Conservation (phyloP, 2,329 filamentous ascomycete genomes). For the Diaporthe sp. region DNA sequence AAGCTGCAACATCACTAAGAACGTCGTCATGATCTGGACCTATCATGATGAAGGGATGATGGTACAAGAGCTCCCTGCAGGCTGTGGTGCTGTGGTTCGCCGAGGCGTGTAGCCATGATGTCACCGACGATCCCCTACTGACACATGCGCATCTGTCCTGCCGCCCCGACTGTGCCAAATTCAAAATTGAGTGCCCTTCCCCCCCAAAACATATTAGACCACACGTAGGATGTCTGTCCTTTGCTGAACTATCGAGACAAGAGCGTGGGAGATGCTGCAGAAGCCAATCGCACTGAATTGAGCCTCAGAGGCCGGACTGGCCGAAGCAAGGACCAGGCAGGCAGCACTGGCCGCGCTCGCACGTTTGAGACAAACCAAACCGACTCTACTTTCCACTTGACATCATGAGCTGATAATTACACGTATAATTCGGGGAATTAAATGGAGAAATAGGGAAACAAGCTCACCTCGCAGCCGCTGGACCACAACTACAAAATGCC, state of each 20-base stretch:
- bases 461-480: not conserved
- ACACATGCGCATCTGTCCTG: not conserved
- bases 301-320: not conserved
- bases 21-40: not conserved
- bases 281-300: not conserved
- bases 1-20: not conserved
- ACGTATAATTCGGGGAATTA: not conserved
- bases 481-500: constrained; percentile 1
- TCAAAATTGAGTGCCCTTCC: not conserved
- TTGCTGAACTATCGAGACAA: not conserved
- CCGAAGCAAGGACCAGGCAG: not conserved
- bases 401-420: constrained; percentile 22
- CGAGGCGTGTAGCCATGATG: constrained; percentile 2
- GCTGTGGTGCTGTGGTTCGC: not conserved
- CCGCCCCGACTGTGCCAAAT: not conserved
- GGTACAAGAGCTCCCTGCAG: not conserved
- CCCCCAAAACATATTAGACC: not conserved
- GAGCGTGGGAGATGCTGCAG: not conserved
- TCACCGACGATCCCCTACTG: constrained; percentile 8
- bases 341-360: not conserved
- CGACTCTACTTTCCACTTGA: not conserved
- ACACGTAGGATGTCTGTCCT: too few species aligned
- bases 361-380: not conserved
- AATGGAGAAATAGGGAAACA: constrained; percentile 11
- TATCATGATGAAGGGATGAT: constrained; percentile 18